Evolutionary conservation across 768 basidiomycete genomes (phyloP).

Genomic region (Boletus sensibilis): DNA sequence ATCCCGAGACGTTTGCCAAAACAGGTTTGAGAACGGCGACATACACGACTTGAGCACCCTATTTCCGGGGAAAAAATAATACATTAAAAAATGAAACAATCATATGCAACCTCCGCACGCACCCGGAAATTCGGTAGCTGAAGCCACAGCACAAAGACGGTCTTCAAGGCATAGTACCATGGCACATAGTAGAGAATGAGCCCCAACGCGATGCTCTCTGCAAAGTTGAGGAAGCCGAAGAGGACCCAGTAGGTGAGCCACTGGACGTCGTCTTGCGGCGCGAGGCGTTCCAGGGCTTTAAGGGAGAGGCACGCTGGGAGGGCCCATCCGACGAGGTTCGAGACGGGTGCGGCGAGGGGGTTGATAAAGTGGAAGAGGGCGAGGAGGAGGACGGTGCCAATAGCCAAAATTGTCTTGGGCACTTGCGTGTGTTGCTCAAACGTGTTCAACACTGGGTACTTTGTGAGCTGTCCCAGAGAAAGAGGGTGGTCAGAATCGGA

Average conservation of each 20-base stretch:
- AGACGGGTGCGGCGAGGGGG: slow-evolving; percentile 87
- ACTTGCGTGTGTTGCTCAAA: slow-evolving; percentile 89
- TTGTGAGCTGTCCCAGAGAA: slow-evolving; percentile 56
- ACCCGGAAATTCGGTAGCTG: slow-evolving; percentile 84
- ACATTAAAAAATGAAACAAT: background rate
- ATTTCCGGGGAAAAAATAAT: slow-evolving; percentile 4
- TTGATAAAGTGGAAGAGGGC: slow-evolving; percentile 81
- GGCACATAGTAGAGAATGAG: slow-evolving; percentile 89
- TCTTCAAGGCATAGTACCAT: slow-evolving; percentile 95
- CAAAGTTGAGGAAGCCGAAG: slow-evolving; percentile 90
- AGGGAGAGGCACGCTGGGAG: slow-evolving; percentile 95
- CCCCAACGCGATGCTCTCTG: slow-evolving; percentile 82
- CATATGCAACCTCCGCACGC: slow-evolving; percentile 34
- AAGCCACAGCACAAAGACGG: slow-evolving; percentile 86
- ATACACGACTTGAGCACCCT: slow-evolving; percentile 90
- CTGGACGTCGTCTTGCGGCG: slow-evolving; percentile 82
- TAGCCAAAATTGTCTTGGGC: slow-evolving; percentile 87
- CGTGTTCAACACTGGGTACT: slow-evolving; percentile 81
- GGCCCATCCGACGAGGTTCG: slow-evolving; percentile 92
- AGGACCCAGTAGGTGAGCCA: slow-evolving; percentile 99
- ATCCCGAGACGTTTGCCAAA: slow-evolving; percentile 58
- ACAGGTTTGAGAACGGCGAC: slow-evolving; percentile 75
- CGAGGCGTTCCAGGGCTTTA: slow-evolving; percentile 89
- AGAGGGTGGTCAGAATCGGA: background rate
- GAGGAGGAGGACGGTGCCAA: slow-evolving; percentile 68